Base-by-base conservation (phyloP, 2,329 filamentous ascomycete genomes). In the Trichoderma semiorbis region DNA sequence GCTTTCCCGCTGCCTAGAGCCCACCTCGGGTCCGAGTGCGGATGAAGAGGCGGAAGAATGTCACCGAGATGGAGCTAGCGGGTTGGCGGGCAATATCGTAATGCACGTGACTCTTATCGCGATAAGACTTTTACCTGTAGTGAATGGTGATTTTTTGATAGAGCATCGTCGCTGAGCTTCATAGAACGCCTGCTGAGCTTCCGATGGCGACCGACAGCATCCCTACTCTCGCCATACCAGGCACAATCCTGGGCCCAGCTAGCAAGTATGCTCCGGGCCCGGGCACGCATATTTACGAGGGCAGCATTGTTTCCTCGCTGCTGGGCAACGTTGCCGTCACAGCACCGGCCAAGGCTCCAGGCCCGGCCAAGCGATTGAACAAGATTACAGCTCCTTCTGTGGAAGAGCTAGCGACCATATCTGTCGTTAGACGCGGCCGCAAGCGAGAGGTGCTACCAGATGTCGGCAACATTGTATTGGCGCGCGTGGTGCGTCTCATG, bases 401-500 rank as follows among this genome's bases (percentile, higher is more conserved):
- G 24, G 81, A 83, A 32, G 80, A 83, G 62, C 83, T 87, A 4
- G 83, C 87, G 11, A 88, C 85, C 14, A 83, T 91, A 70, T 90
- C 89, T 8, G 87, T 91, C 39, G 82, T 85, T 61, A 82, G 84
- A 34, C 81, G 84, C 70, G 81, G 80, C 11, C 78, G 78, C 76
- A 89, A 88, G 80, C 88, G 89, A 73, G 92, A 94, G 80, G 89
- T 94, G 67, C 87, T 98, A 8, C 96, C 96, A 1, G 90, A 93
- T 75, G 93, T 98, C 53, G 89, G 91, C 78, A 92, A 92, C 76
- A 86, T 90, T 18, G 93, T 98, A 50, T 88, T 99, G 50, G 94
- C 93, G 74, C 90, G 92, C 43, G 93, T 99, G 53, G 93, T 93
- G 43, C 91, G 95, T 62, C 91, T 98, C 71, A 92, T 93, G 80